phyloP scores from a whole-genome alignment of 352 stramenopile species.

The Peronospora destructor region DNA sequence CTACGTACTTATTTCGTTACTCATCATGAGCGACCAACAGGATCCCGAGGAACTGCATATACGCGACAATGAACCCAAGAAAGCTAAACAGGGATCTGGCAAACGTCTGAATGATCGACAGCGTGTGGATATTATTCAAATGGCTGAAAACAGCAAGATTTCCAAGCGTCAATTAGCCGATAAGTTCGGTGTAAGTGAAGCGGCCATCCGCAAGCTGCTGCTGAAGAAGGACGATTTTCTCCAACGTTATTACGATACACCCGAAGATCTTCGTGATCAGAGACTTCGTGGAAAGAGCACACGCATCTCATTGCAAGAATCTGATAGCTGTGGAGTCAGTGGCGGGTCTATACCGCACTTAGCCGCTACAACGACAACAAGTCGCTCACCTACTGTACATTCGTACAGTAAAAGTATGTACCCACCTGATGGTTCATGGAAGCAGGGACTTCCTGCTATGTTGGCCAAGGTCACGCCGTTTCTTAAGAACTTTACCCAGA shows the following conservation, averaged over 20 bases:
- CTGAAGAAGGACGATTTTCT: constrained; percentile 79
- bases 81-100: constrained; percentile 55
- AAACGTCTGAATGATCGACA: constrained; percentile 78
- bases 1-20: constrained; percentile 3
- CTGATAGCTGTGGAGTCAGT: constrained; percentile 1
- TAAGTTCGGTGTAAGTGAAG: constrained; percentile 72
- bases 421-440: constrained; percentile 62
- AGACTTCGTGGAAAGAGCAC: constrained; percentile 58
- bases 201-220: constrained; percentile 72
- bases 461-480: constrained; percentile 52
- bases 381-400: constrained; percentile 1
- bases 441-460: constrained; percentile 46
- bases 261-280: constrained; percentile 67
- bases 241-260: constrained; percentile 73
- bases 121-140: constrained; percentile 80
- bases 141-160: constrained; percentile 68
- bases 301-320: constrained; percentile 8
- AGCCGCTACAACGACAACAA: constrained; percentile 1
- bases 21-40: constrained; percentile 21
- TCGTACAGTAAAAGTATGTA: constrained; percentile 41
- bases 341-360: constrained; percentile 3
- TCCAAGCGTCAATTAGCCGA: constrained; percentile 72
- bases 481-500: constrained; percentile 50
- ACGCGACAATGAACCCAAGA: constrained; percentile 31
- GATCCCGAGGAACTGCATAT: background rate